phyloP scores from a whole-genome alignment of 305 asterid species.

The Salvia sclarea region DNA sequence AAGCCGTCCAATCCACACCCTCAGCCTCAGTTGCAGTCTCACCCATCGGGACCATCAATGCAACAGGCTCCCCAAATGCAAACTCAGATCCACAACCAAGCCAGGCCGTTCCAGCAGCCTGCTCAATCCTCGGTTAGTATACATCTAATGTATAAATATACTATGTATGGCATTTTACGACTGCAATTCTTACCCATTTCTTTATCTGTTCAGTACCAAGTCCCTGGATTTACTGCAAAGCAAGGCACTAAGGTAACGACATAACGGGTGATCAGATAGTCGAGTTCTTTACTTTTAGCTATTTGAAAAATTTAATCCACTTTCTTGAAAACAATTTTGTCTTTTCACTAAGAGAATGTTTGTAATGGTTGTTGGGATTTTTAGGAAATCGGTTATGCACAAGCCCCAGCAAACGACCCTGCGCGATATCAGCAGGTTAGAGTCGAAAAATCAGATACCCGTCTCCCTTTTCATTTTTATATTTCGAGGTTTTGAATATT shows the following conservation, averaged over 20 bases:
- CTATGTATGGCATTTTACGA: neutral
- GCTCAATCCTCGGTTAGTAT: slow-evolving; percentile 60
- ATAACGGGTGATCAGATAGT: slow-evolving; percentile 33
- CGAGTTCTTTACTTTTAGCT: neutral
- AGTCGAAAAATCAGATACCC: slow-evolving; percentile 11
- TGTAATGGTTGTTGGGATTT: slow-evolving; percentile 13
- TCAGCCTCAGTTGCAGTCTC: slow-evolving; percentile 54
- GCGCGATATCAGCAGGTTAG: slow-evolving; percentile 67
- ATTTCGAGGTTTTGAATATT: neutral
- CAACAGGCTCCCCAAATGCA: slow-evolving; percentile 64
- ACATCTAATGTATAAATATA: neutral
- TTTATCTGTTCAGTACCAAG: slow-evolving; percentile 57
- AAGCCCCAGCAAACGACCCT: slow-evolving; percentile 48
- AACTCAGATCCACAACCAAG: slow-evolving; percentile 53
- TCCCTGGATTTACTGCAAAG: slow-evolving; percentile 55
- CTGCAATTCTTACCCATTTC: slow-evolving; percentile 29
- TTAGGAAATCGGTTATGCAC: slow-evolving; percentile 62
- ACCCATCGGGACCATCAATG: slow-evolving; percentile 48
- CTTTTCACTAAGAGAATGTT: neutral
- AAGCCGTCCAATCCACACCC: slow-evolving; percentile 54
- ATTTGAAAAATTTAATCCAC: slow-evolving; percentile 11
- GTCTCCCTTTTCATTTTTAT: slow-evolving; percentile 17
- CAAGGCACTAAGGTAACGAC: slow-evolving; percentile 67
- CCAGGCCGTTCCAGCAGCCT: slow-evolving; percentile 59
- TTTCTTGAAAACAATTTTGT: neutral